Evolutionary conservation across 176 grass and related monocot species (phyloP), one percentile per base, ranked within the genome.

Genomic region (Zoysia pacifica): DNA sequence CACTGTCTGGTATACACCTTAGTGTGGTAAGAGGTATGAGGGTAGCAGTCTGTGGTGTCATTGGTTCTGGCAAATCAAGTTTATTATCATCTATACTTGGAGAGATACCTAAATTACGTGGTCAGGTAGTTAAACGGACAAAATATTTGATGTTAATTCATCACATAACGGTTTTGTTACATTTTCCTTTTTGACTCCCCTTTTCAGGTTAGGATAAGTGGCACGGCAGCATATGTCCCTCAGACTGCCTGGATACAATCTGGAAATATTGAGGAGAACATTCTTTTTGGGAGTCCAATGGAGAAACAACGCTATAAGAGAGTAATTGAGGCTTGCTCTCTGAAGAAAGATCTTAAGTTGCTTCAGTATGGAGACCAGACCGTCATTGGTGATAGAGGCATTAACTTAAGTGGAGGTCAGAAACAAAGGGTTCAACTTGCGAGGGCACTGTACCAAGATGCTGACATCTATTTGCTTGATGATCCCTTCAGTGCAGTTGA

Each of bases 201-300:
- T 70, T 82, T 97, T 38, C 81, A 99, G 96, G 96, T 99, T 54
- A 94, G 75, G 59, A 58, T 95, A 82, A 93, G 92, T 73, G 96
- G 96, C 59, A 91, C 92, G 74, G 76, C 84, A 66, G 96, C 96
- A 19, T 98, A 98, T 84, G 96, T 98, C 41, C 65, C 96, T 47
- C 96, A 98, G 87, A 91, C 88, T 79, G 96, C 96, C 46, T 98
- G 96, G 96, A 94, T 98, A 83, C 96, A 94, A 48, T 98, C 96
- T 66, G 96, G 96, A 76, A 98, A 98, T 76, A 94, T 98, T 37
- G 90, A 98, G 87, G 89, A 94, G 18, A 98, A 98, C n/a, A 89
- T 98, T 87, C 90, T 98, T 74, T 98, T 98, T 48, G 96, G 96
- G 39, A 90, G 75, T 71, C 86, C 90, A 58, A 93, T 86, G 86